Conservation (phyloP, 2,329 filamentous ascomycete species). For the Xylaria sp. region DNA sequence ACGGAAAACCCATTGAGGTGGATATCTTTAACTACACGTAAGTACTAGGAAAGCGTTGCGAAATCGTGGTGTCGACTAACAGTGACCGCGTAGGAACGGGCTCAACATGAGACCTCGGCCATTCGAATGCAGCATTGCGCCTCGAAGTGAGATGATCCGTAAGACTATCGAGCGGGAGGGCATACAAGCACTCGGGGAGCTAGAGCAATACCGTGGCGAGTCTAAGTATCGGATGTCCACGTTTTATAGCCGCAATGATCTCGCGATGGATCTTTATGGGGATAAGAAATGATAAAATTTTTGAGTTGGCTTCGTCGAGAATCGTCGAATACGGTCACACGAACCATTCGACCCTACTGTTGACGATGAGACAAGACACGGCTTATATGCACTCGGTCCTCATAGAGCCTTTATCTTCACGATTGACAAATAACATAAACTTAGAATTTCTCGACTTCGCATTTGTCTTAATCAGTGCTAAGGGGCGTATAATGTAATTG, state of each 20-base stretch:
- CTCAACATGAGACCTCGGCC: slow-evolving; percentile 63
- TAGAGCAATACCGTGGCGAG: slow-evolving; percentile 60
- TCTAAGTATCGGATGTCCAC: slow-evolving; percentile 63
- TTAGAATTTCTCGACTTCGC: too few relatives aligned
- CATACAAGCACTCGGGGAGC: slow-evolving; percentile 54
- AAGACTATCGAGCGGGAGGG: slow-evolving; percentile 59
- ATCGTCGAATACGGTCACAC: neutral
- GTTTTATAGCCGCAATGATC: slow-evolving; percentile 49
- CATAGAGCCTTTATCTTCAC: too few relatives aligned
- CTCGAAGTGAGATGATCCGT: slow-evolving; percentile 54
- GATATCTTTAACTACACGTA: slow-evolving; percentile 63
- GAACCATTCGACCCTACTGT: neutral
- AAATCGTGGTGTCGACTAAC: neutral
- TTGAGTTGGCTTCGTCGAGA: neutral
- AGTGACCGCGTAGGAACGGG: slow-evolving; percentile 50
- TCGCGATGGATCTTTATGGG: slow-evolving; percentile 43
- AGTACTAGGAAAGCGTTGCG: slow-evolving; percentile 36
- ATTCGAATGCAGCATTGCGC: slow-evolving; percentile 59
- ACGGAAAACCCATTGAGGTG: slow-evolving; percentile 55
- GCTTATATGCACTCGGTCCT: too few relatives aligned
- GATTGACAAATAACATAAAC: too few relatives aligned
- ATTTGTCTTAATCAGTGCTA: too few relatives aligned
- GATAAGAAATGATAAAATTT: slow-evolving; percentile 17
- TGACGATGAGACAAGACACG: neutral
- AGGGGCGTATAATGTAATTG: too few relatives aligned